phyloP scores from a whole-genome alignment of 2,329 filamentous ascomycete species.

The Penicillium sp. region DNA sequence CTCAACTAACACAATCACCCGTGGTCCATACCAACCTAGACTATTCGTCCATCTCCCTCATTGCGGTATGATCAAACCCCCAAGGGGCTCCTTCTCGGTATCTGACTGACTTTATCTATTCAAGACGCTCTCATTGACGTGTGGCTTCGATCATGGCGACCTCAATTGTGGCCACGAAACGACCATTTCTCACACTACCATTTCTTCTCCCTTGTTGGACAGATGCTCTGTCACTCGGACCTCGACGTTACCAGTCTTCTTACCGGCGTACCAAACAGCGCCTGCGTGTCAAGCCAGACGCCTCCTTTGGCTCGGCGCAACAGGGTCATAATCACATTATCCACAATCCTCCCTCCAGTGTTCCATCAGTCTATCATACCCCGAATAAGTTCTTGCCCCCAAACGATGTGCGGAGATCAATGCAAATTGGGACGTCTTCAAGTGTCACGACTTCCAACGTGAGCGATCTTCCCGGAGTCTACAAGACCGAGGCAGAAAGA shows the following conservation, averaged over 20 bases:
- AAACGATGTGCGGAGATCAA: conserved; percentile 53
- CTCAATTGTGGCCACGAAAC: conserved; percentile 29
- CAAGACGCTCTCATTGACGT: not conserved
- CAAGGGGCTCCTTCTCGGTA: too few species aligned
- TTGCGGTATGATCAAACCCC: too few species aligned
- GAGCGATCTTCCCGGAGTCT: conserved; percentile 47
- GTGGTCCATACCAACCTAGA: too few species aligned
- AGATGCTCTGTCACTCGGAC: conserved; percentile 31
- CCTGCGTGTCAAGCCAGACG: conserved; percentile 53
- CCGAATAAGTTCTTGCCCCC: conserved; percentile 63
- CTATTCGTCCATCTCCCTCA: too few species aligned
- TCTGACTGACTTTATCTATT: not conserved
- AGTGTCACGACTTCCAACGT: conserved; percentile 10
- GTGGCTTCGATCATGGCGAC: conserved; percentile 31
- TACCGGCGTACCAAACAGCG: conserved; percentile 52
- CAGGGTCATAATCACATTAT: conserved; percentile 55
- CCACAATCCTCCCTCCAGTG: conserved; percentile 64
- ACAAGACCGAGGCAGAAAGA: conserved; percentile 54
- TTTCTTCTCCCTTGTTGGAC: conserved; percentile 42
- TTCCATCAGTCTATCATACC: conserved; percentile 62
- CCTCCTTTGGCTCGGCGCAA: conserved; percentile 46
- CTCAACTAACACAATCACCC: conserved; percentile 2
- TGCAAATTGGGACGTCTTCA: conserved; percentile 41
- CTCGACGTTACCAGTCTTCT: conserved; percentile 49
- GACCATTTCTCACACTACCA: conserved; percentile 36